Evolutionary conservation across 805 yeast genomes (phyloP).

Genomic region (Metschnikowia baotianmanensis): DNA sequence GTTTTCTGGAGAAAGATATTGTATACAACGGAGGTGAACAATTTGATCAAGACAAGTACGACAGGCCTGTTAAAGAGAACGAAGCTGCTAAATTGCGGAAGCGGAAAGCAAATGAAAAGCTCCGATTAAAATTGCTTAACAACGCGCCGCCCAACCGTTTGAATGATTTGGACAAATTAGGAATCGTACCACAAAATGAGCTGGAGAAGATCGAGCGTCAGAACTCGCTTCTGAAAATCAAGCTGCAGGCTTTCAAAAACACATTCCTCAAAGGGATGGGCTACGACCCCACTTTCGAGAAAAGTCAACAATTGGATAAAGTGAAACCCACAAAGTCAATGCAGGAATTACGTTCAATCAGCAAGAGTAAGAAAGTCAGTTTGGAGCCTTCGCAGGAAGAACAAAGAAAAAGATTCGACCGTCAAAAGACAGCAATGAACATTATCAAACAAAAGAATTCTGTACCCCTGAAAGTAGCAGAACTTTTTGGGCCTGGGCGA

Average conservation of each 20-base stretch:
- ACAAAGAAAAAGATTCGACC: constrained; percentile 17
- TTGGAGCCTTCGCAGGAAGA: constrained; percentile 19
- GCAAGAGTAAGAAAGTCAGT: constrained; percentile 15
- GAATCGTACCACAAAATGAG: constrained; percentile 20
- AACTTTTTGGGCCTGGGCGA: constrained; percentile 3
- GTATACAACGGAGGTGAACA: constrained; percentile 20
- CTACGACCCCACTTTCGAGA: constrained; percentile 46
- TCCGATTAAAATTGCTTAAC: constrained; percentile 15
- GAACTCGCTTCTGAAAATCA: constrained; percentile 11
- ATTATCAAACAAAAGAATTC: constrained; percentile 1
- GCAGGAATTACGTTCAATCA: constrained; percentile 15
- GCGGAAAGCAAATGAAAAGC: constrained; percentile 17
- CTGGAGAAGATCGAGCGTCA: constrained; percentile 17
- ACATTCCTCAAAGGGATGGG: constrained; percentile 44
- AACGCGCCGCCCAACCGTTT: constrained; percentile 14
- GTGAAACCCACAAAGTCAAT: constrained; percentile 12
- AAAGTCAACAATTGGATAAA: constrained; percentile 3
- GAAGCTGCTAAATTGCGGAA: constrained; percentile 18
- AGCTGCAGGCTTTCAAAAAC: constrained; percentile 38
- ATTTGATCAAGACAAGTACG: constrained; percentile 19
- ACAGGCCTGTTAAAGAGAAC: constrained; percentile 18
- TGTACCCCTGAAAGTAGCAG: neutral
- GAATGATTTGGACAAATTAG: constrained; percentile 16
- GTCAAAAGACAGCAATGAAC: constrained; percentile 26
- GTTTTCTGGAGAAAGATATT: constrained; percentile 15